phyloP scores from a whole-genome alignment of 208 protist genomes.

The Acanthamoeba divionensis region DNA sequence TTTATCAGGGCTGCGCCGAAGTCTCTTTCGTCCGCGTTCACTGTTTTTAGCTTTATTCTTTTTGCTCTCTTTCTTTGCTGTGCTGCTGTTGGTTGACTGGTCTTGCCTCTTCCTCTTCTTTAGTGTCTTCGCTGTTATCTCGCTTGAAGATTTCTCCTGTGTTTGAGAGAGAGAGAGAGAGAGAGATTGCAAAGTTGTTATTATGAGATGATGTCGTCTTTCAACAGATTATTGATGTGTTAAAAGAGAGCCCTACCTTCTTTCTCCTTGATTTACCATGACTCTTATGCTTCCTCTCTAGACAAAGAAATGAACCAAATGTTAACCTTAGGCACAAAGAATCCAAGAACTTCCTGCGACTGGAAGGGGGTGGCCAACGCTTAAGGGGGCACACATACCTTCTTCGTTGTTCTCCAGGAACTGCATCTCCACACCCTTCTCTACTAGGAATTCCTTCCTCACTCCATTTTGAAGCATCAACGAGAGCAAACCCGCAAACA shows the following conservation, averaged over 20 bases:
- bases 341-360: neutral
- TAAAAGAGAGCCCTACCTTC: neutral
- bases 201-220: neutral
- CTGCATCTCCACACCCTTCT: neutral
- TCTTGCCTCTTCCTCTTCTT: neutral
- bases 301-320: no score
- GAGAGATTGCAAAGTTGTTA: neutral
- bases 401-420: constrained; percentile 6
- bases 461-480: neutral
- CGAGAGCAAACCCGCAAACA: neutral
- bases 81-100: neutral
- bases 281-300: neutral
- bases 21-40: no score
- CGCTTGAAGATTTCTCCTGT: neutral
- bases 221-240: neutral
- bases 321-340: neutral
- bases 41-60: no score
- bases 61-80: neutral
- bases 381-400: no score
- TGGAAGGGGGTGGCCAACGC: neutral
- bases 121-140: neutral
- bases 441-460: neutral
- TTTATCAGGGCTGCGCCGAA: neutral
- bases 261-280: neutral
- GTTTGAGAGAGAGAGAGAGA: neutral